These are phyloP conservation scores for Venturiaceae sp. DNA, from an alignment of 2,329 filamentous ascomycete species.

Conservation along the genomic window DNA sequence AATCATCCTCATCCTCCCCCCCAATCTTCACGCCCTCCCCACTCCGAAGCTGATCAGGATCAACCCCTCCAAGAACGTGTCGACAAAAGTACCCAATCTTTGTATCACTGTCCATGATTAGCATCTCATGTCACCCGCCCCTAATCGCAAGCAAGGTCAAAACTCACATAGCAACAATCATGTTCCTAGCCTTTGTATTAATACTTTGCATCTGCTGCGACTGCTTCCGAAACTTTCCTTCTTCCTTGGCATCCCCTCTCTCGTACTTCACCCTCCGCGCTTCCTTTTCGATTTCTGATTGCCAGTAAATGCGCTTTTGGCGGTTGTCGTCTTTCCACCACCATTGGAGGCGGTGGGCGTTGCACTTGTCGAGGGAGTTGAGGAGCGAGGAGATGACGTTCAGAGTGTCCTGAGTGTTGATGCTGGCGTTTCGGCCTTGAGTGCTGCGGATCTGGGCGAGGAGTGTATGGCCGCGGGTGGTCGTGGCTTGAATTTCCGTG, in stretches of 20 bases:
- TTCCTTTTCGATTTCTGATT: background rate
- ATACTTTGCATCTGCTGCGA: background rate
- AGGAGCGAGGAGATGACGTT: background rate
- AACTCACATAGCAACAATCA: background rate
- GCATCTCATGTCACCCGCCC: background rate
- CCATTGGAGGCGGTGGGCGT: background rate
- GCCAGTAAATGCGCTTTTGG: background rate
- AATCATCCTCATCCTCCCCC: background rate
- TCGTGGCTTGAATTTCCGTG: background rate
- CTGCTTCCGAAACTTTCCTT: background rate
- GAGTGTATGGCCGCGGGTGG: background rate
- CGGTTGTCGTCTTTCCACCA: conserved; percentile 1
- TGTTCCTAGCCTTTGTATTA: background rate
- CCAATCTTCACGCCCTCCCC: background rate
- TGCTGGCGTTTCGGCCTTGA: background rate
- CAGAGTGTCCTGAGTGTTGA: background rate
- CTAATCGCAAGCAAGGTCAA: background rate
- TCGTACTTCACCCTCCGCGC: background rate
- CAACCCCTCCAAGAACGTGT: background rate
- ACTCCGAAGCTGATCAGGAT: background rate
- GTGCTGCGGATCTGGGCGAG: background rate
- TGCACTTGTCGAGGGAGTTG: background rate
- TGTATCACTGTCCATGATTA: background rate
- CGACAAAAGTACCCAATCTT: background rate
- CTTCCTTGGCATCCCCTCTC: background rate